phyloP scores from a whole-genome alignment of 2,329 filamentous ascomycete genomes.

The Cryphonectria radicalis region DNA sequence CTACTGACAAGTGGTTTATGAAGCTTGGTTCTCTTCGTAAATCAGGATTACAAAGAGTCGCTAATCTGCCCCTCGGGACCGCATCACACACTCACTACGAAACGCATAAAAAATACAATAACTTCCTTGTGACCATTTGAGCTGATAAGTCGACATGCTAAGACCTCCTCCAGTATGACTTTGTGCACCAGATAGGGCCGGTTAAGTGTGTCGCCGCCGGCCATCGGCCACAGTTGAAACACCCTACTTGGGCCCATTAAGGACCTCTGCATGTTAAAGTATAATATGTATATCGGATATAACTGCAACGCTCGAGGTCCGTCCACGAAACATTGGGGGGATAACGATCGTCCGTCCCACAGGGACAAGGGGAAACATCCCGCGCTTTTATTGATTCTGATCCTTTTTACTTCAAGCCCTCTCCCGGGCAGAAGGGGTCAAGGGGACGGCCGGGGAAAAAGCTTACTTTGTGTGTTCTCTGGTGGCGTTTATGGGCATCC shows the following conservation, averaged over 20 bases:
- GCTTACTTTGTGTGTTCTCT: constrained; percentile 2
- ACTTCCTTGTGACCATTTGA: neutral
- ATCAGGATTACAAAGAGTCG: too few relatives aligned
- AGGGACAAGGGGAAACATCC: neutral
- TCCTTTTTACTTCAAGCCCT: neutral
- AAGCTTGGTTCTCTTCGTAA: too few relatives aligned
- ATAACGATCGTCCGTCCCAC: neutral
- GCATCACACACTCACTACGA: neutral
- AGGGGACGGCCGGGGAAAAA: neutral
- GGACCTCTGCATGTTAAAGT: neutral
- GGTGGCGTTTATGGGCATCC: neutral
- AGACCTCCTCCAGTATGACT: neutral
- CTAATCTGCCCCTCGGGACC: neutral
- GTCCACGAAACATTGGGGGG: constrained; percentile 5
- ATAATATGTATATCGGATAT: constrained; percentile 9
- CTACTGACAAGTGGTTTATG: too few relatives aligned
- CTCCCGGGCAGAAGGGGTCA: neutral
- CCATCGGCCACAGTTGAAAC: constrained; percentile 18
- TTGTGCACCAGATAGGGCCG: neutral
- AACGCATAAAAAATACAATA: neutral
- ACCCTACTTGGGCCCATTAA: neutral
- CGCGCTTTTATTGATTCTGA: neutral
- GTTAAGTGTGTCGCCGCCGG: neutral
- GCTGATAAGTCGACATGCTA: neutral
- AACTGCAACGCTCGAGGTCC: constrained; percentile 15